Percentiles rank a stretch among this genome's conserved stretches.
phyloP scores from a whole-genome alignment of 352 stramenopile genomes.

The Globisporangium nagaii region DNA sequence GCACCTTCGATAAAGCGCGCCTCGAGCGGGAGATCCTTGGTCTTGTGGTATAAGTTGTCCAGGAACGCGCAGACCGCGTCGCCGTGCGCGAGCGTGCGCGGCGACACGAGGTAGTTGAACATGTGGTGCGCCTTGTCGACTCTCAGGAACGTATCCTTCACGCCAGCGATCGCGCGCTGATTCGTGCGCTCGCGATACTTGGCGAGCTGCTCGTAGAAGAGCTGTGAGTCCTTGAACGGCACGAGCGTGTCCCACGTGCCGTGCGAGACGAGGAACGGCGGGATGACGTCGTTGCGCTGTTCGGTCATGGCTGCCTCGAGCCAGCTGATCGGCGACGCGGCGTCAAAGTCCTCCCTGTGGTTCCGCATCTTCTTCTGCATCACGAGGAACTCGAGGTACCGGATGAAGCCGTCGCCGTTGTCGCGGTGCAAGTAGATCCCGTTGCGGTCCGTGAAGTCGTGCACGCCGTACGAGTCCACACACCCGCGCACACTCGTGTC shows the following conservation, averaged over 20 bases:
- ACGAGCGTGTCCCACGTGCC: slow-evolving; percentile 67
- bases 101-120: slow-evolving; percentile 78
- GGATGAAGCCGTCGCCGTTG: slow-evolving; percentile 48
- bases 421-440: slow-evolving; percentile 60
- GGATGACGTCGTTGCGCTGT: slow-evolving; percentile 29
- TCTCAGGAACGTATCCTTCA: slow-evolving; percentile 60
- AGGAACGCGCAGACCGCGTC: slow-evolving; percentile 68
- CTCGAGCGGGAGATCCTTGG: slow-evolving; percentile 18
- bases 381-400: slow-evolving; percentile 62
- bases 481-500: slow-evolving; percentile 68
- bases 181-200: slow-evolving; percentile 10
- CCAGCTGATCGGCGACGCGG: slow-evolving; percentile 55
- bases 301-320: slow-evolving; percentile 29
- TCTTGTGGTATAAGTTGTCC: slow-evolving; percentile 42
- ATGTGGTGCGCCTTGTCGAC: slow-evolving; percentile 58
- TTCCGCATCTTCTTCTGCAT: slow-evolving; percentile 61
- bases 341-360: slow-evolving; percentile 37
- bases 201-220: slow-evolving; percentile 53
- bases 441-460: slow-evolving; percentile 68
- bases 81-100: slow-evolving; percentile 52
- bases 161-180: slow-evolving; percentile 9
- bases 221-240: slow-evolving; percentile 56
- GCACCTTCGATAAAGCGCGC: neutral
- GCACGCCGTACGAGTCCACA: slow-evolving; percentile 71
- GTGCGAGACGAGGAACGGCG: slow-evolving; percentile 72